phyloP scores from a whole-genome alignment of 78 protist species.

The Blattamonas nauphoetae region DNA sequence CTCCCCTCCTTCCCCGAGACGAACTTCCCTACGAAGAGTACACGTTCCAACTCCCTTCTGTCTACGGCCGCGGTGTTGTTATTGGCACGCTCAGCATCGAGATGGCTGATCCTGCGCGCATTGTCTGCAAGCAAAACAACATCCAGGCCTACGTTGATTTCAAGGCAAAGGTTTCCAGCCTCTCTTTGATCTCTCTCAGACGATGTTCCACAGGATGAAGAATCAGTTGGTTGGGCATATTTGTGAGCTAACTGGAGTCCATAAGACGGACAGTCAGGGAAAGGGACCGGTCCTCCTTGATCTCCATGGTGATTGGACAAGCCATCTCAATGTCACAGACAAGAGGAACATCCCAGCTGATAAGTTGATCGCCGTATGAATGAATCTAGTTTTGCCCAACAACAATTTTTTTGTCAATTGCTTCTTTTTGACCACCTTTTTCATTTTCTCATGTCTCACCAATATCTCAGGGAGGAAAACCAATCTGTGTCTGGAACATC shows the following conservation, averaged over 20 bases:
- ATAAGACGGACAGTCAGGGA: not conserved
- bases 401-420: not conserved
- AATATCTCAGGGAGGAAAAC: not conserved
- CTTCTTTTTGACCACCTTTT: not conserved
- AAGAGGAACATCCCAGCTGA: not conserved
- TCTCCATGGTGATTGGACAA: not conserved
- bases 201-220: not conserved
- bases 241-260: not conserved
- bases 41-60: not conserved
- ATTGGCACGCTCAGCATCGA: slow-evolving; percentile 25
- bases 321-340: not conserved
- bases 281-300: not conserved
- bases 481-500: not conserved
- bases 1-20: not conserved
- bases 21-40: not conserved
- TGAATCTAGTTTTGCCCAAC: not conserved
- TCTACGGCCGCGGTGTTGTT: slow-evolving; percentile 17
- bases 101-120: slow-evolving; percentile 30
- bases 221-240: not conserved
- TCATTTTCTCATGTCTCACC: not conserved
- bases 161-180: slow-evolving; percentile 37
- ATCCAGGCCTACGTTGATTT: slow-evolving; percentile 45
- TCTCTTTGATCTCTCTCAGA: not conserved
- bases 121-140: slow-evolving; percentile 49
- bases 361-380: not conserved